Evolutionary conservation across 1,139 yeast genomes (phyloP).

Genomic region (Arxiozyma bovina): DNA sequence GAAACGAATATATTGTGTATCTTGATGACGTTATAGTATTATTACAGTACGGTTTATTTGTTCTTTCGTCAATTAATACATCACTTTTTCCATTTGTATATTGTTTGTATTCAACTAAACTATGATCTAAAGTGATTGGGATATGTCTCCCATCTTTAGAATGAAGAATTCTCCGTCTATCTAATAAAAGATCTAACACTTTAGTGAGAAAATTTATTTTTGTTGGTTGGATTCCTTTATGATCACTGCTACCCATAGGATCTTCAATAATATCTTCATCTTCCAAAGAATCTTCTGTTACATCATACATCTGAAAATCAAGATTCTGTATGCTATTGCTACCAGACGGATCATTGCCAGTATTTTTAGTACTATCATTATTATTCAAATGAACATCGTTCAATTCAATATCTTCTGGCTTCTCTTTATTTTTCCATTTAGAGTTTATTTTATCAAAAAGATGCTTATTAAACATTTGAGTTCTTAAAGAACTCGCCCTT

Average conservation of each 20-base stretch:
- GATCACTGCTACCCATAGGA: conserved; percentile 9
- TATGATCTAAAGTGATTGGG: conserved; percentile 48
- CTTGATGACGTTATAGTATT: conserved; percentile 81
- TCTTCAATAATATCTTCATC: conserved; percentile 8
- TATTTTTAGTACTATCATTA: background rate
- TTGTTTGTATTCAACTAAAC: conserved; percentile 15
- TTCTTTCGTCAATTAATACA: conserved; percentile 54
- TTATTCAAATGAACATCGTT: background rate
- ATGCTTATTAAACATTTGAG: conserved; percentile 58
- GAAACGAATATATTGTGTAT: conserved; percentile 68
- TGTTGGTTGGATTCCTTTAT: conserved; percentile 7
- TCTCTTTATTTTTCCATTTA: conserved; percentile 4
- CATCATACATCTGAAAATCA: background rate
- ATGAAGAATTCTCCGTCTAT: conserved; percentile 25
- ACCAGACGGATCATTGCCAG: background rate
- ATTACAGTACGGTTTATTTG: conserved; percentile 48
- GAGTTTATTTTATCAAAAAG: conserved; percentile 21
- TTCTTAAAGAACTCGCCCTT: conserved; percentile 65
- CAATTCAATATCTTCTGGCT: background rate
- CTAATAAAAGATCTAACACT: conserved; percentile 26
- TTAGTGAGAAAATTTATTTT: conserved; percentile 16
- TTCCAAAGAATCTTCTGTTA: conserved; percentile 23
- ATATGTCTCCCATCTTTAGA: conserved; percentile 65
- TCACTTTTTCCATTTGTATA: conserved; percentile 18
- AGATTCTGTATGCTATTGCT: background rate